phyloP scores from a whole-genome alignment of 352 stramenopile genomes.

The Phytopythium mirpurense region DNA sequence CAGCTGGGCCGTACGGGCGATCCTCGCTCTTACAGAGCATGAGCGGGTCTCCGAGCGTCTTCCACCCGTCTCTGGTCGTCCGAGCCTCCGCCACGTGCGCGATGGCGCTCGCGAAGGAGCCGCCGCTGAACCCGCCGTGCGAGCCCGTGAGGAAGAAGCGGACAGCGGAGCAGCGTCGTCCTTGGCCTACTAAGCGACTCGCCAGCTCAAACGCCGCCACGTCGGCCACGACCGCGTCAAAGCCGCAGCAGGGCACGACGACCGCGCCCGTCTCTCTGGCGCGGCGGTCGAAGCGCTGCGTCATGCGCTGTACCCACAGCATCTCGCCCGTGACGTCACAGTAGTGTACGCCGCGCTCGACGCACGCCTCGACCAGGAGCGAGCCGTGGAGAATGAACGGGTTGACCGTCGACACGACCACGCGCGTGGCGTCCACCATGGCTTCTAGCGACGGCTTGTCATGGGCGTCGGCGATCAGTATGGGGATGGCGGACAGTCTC shows the following conservation, averaged over 20 bases:
- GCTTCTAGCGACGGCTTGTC: constrained; percentile 38
- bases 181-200: background rate
- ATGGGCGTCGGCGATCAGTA: constrained; percentile 38
- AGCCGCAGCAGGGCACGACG: constrained; percentile 78
- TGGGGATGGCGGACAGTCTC: constrained; percentile 16
- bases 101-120: constrained; percentile 35
- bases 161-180: constrained; percentile 21
- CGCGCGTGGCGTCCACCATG: constrained; percentile 62
- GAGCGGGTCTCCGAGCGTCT: constrained; percentile 22
- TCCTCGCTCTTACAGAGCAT: constrained; percentile 16
- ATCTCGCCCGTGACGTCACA: constrained; percentile 88
- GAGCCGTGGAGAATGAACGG: constrained; percentile 78
- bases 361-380: constrained; percentile 71
- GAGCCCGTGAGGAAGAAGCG: constrained; percentile 29
- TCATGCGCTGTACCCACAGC: constrained; percentile 72
- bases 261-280: constrained; percentile 59
- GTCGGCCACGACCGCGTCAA: constrained; percentile 82
- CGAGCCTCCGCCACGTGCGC: constrained; percentile 13
- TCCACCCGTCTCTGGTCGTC: constrained; percentile 8
- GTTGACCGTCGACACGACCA: constrained; percentile 69
- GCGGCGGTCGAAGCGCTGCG: constrained; percentile 34
- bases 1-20: constrained; percentile 8
- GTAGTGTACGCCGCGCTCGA: constrained; percentile 85
- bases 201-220: constrained; percentile 55
- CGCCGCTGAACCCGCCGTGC: constrained; percentile 31